A percentile compares a stretch with the other conserved stretches of the same genome.
Evolutionary conservation across 306 rosid species (phyloP).

Genomic region (Inga leiocalycina): DNA sequence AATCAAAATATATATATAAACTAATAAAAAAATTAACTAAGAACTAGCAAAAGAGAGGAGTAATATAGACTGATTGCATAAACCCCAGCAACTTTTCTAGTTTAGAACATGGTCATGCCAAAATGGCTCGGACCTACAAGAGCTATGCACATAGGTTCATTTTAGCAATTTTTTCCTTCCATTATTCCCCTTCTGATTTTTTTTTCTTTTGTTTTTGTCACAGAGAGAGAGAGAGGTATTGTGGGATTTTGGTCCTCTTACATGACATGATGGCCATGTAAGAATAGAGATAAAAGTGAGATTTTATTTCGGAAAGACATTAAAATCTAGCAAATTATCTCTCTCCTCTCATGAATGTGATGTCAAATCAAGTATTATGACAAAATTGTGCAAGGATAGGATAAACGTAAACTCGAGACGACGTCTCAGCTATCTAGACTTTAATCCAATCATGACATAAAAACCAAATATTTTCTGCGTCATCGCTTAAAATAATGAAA

Average conservation of each 20-base stretch:
- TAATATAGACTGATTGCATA: neutral
- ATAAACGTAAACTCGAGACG: neutral
- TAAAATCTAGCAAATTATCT: neutral
- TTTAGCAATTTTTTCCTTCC: neutral
- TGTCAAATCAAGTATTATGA: neutral
- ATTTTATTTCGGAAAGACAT: neutral
- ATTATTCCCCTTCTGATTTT: neutral
- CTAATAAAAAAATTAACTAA: neutral
- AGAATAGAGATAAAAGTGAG: neutral
- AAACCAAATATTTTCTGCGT: slow-evolving; percentile 2
- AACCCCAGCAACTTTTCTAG: neutral
- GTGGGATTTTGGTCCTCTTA: neutral
- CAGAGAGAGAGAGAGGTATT: neutral
- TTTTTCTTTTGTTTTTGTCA: neutral
- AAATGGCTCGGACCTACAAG: neutral
- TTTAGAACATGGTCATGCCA: neutral
- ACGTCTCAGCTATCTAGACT: neutral
- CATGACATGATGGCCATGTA: neutral
- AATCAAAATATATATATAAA: neutral
- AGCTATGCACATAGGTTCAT: neutral
- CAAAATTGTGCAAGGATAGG: neutral
- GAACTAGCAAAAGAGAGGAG: neutral
- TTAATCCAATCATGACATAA: neutral
- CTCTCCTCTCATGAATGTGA: neutral
- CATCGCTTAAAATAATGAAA: neutral